These are phyloP conservation scores for Actinomucor elegans DNA, from an alignment of 371 early-diverging fungal genomes.

Conservation along the genomic window DNA sequence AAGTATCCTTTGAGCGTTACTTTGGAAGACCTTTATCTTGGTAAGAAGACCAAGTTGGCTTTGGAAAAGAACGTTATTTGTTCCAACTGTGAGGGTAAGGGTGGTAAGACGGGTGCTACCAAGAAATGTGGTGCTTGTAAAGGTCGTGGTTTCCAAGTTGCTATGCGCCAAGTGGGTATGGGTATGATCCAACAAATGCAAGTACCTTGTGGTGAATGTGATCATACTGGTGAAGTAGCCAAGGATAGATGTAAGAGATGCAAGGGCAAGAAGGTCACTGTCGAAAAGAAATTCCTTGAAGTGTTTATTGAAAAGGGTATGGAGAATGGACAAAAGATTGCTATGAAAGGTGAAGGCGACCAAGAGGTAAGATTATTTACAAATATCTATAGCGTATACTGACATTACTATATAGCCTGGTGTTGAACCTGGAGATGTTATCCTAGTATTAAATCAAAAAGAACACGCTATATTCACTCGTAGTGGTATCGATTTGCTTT, in stretches of 20 bases:
- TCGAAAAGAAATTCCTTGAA: constrained; percentile 87
- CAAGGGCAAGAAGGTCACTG: constrained; percentile 77
- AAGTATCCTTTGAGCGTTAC: constrained; percentile 77
- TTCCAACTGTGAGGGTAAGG: constrained; percentile 73
- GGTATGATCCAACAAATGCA: constrained; percentile 97
- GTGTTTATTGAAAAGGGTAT: constrained; percentile 94
- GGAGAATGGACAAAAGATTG: constrained; percentile 85
- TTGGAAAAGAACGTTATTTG: constrained; percentile 81
- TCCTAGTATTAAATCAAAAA: constrained; percentile 83
- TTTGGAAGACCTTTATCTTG: constrained; percentile 87
- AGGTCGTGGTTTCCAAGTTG: constrained; percentile 89
- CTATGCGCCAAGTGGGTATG: constrained; percentile 93
- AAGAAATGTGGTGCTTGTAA: constrained; percentile 80
- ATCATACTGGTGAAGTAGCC: constrained; percentile 39
- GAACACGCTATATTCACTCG: constrained; percentile 79
- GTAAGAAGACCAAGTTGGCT: constrained; percentile 82
- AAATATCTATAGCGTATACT: too few relatives aligned
- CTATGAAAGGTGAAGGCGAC: constrained; percentile 90
- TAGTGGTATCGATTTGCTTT: constrained; percentile 74
- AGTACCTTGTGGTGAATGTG: constrained; percentile 31
- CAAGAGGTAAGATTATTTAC: constrained; percentile 15
- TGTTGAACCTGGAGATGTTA: constrained; percentile 84
- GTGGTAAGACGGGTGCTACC: constrained; percentile 73
- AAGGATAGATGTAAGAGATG: constrained; percentile 90
- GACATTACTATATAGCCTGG: constrained; percentile 50